Base-by-base conservation (phyloP, 2,329 filamentous ascomycete genomes). In the Fusarium acutatum region DNA sequence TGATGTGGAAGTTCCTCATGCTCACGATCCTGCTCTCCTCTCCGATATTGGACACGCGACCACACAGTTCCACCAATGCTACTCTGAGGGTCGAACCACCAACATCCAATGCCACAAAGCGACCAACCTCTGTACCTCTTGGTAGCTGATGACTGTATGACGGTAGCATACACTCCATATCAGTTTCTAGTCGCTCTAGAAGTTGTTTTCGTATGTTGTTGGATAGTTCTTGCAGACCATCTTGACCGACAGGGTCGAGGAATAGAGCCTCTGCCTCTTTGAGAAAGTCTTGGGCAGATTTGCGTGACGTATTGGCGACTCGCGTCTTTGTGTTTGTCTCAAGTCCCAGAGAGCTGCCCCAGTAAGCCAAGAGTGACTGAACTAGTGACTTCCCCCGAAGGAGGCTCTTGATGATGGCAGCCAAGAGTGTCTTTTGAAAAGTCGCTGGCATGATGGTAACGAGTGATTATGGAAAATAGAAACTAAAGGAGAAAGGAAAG, bases 51-150 rank as follows among this genome's bases (percentile, higher is more conserved):
- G 78, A 77, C 28, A 80, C 82, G 35, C 83, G 82, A 17, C 89
- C 88, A 58, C 83, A 82, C 63, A 93, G 83, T 71, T 91, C 86
- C 50, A 93, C 89, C 73, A 93, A 78, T 11, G 89, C 91, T 35
- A 93, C 89, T 59, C 91, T 85, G 68, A 93, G 82, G 17, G 90
- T 93, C 41, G 91, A 92, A 5, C 91, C 91, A 41, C 91, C 91
- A n/a, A 93, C 89, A 79, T 93, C 91, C 41, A 92, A 83, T 28
- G 90, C 89, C 60, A 93, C 82, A 78, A 87, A 92, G 59, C 86
- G 86, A 32, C 91, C 91, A 47, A 78, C 80, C 77, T 92, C 91
- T 52, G 83, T 79, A 58, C 91, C 91, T n/a, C 82, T 85, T 3
- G 91, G 91, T 11, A 93, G 83, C 72, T 89, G 87, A 74, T 91